A percentile compares a stretch with the other conserved stretches of the same genome.
Evolutionary conservation across 2,329 filamentous ascomycete species (phyloP).

Genomic region (Diaporthe amygdali): DNA sequence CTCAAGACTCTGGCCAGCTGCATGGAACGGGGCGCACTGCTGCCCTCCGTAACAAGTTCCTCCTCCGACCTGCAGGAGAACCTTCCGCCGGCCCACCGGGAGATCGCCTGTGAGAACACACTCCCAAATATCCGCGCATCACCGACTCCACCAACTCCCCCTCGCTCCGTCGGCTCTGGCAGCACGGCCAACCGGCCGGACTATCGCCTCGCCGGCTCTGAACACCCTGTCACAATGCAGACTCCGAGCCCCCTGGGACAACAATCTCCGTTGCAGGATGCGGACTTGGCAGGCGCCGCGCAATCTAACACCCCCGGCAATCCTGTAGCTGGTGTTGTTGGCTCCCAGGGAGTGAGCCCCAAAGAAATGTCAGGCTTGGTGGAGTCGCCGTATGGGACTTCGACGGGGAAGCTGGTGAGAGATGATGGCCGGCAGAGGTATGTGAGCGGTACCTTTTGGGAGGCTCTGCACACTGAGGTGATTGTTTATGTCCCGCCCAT

Average conservation of each 20-base stretch:
- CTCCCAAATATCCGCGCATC: neutral
- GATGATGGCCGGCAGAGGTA: constrained; percentile 1
- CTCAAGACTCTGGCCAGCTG: constrained; percentile 1
- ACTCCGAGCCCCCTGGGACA: neutral
- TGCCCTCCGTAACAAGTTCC: neutral
- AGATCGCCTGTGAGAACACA: neutral
- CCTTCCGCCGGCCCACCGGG: neutral
- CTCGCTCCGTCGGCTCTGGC: neutral
- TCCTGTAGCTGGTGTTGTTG: neutral
- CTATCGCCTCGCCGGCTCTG: neutral
- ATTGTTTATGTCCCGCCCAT: neutral
- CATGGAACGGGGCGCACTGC: neutral
- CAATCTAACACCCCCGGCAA: neutral
- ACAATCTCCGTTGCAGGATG: neutral
- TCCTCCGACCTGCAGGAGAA: neutral
- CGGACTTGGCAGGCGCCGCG: neutral
- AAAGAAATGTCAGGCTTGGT: neutral
- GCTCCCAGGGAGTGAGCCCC: neutral
- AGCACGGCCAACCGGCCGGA: neutral
- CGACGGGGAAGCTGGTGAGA: neutral
- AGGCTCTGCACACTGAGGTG: constrained; percentile 1
- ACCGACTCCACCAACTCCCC: neutral
- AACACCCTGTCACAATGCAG: neutral
- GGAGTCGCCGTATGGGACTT: neutral
- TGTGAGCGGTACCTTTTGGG: neutral